Evolutionary conservation across 495 filamentous ascomycete species (phyloP).

Genomic region (Neurospora sp.): DNA sequence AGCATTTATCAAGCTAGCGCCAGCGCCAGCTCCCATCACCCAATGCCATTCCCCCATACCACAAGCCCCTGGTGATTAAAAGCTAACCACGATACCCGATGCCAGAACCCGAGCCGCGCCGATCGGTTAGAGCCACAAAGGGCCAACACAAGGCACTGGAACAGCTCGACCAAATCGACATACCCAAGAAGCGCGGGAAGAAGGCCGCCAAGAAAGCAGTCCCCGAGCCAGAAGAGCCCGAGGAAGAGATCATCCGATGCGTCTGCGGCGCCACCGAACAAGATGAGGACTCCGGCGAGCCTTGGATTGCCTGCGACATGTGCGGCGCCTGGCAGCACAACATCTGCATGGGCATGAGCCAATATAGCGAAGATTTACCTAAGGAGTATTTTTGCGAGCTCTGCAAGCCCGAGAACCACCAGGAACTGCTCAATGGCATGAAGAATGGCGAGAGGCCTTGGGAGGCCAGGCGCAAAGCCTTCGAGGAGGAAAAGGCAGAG

Average conservation of each 20-base stretch:
- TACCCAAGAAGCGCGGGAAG: constrained; percentile 48
- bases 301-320: constrained; percentile 83
- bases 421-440: constrained; percentile 61
- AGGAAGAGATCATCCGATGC: constrained; percentile 68
- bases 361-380: constrained; percentile 62
- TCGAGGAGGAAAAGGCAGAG: constrained; percentile 30
- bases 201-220: constrained; percentile 44
- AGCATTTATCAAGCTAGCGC: not conserved
- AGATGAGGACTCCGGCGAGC: constrained; percentile 69
- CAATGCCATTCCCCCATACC: not conserved
- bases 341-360: constrained; percentile 80
- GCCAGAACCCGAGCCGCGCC: constrained; percentile 67
- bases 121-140: constrained; percentile 90
- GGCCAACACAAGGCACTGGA: constrained; percentile 87
- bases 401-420: constrained; percentile 77
- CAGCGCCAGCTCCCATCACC: not conserved
- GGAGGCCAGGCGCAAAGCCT: constrained; percentile 56
- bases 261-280: constrained; percentile 84
- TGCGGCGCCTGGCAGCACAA: constrained; percentile 96
- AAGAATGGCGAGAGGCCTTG: constrained; percentile 73
- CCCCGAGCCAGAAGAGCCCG: constrained; percentile 52
- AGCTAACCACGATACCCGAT: constrained; percentile 12
- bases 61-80: not conserved
- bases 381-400: constrained; percentile 81
- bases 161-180: constrained; percentile 56